These are phyloP conservation scores for Chlamydomonas eustigma DNA, from an alignment of 139 green algal genomes.

Conservation along the genomic window DNA sequence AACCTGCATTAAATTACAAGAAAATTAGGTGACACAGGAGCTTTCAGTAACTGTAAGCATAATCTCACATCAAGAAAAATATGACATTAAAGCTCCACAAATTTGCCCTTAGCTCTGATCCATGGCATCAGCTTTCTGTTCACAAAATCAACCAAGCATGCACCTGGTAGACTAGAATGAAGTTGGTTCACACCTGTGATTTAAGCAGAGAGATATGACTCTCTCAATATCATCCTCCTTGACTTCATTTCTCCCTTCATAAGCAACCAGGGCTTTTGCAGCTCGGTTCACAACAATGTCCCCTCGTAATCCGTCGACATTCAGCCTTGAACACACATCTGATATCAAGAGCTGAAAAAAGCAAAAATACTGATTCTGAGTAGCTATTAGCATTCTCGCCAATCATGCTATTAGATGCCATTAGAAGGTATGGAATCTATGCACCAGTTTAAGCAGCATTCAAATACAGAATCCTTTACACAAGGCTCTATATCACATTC, in stretches of 20 bases:
- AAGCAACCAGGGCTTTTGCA: conserved; percentile 65
- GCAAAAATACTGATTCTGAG: no score
- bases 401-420: no score
- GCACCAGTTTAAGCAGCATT: no score
- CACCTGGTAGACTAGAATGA: background rate
- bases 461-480: no score
- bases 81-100: background rate
- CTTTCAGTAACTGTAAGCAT: background rate
- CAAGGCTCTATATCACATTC: no score
- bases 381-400: no score
- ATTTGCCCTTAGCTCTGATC: no score
- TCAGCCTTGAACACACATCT: background rate
- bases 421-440: no score
- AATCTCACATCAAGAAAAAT: no score
- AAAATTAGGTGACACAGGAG: background rate
- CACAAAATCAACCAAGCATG: background rate
- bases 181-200: conserved; percentile 61
- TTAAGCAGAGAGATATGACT: conserved; percentile 75
- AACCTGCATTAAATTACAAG: conserved; percentile 41
- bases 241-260: conserved; percentile 69
- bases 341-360: conserved; percentile 1
- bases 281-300: conserved; percentile 13
- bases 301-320: conserved; percentile 3
- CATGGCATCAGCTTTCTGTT: no score
- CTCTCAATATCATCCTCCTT: conserved; percentile 68